A percentile compares a stretch with the other conserved stretches of the same genome.
Conservation (phyloP, 139 green algal genomes). For the Pleodorina starrii region DNA sequence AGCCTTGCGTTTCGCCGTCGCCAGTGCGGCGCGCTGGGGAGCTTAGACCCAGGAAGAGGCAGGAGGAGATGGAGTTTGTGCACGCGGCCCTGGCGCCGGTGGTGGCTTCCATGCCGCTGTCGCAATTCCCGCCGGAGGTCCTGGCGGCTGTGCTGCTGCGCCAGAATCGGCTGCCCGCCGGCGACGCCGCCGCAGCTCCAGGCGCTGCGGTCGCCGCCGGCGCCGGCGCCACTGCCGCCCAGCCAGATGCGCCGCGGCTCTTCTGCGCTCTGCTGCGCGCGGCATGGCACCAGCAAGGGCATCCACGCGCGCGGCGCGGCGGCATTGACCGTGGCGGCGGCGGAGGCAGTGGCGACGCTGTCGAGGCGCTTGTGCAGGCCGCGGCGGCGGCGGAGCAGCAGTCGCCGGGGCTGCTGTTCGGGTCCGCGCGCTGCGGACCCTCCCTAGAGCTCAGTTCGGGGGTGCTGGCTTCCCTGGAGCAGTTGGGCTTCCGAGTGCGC, state of each 20-base stretch:
- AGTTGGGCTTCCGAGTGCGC: neutral
- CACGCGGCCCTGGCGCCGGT: conserved; percentile 12
- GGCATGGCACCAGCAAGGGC: neutral
- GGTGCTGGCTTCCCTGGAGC: neutral
- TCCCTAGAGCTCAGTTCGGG: neutral
- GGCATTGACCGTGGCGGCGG: neutral
- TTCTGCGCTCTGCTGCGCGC: neutral
- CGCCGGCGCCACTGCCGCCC: neutral
- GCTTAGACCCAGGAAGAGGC: too few species aligned
- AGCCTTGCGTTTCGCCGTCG: too few species aligned
- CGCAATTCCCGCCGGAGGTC: neutral
- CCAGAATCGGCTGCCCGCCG: neutral
- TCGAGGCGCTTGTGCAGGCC: neutral
- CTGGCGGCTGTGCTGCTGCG: neutral
- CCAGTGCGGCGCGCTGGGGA: too few species aligned
- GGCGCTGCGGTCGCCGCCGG: neutral
- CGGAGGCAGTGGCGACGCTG: neutral
- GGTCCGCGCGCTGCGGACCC: neutral
- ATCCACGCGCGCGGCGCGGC: neutral
- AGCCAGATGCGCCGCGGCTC: neutral
- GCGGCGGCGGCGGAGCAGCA: neutral
- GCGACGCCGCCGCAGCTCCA: neutral
- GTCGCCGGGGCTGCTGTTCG: neutral
- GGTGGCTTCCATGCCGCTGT: neutral
- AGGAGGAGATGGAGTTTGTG: neutral